Conservation (phyloP, 306 rosid species). For the Cucurbita maxima region DNA sequence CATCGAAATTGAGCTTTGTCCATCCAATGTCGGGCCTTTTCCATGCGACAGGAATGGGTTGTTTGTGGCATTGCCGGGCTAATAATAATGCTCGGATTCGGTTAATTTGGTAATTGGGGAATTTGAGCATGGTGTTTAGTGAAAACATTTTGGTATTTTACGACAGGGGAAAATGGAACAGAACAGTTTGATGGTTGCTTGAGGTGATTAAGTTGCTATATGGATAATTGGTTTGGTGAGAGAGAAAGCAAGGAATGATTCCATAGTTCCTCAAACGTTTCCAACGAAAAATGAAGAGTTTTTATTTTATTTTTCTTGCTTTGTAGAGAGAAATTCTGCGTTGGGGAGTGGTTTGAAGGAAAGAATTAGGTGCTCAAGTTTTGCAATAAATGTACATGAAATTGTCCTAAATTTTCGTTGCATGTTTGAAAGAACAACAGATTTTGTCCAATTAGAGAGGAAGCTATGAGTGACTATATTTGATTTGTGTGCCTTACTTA, state of each 20-base stretch:
- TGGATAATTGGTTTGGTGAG: not conserved
- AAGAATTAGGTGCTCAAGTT: not conserved
- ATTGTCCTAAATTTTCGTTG: too few species aligned
- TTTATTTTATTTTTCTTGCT: too few species aligned
- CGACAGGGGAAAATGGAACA: too few species aligned
- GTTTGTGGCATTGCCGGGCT: constrained; percentile 23
- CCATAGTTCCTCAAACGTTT: not conserved
- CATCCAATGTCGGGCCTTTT: constrained; percentile 51
- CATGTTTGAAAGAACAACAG: not conserved
- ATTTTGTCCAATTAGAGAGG: not conserved
- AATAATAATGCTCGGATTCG: not conserved
- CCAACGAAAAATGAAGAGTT: not conserved
- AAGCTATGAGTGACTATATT: not conserved
- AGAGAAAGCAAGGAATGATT: constrained; percentile 4
- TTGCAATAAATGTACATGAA: not conserved
- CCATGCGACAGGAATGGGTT: constrained; percentile 55
- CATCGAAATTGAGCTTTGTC: constrained; percentile 60
- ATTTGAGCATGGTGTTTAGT: constrained; percentile 20
- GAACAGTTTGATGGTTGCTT: not conserved
- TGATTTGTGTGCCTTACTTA: not conserved
- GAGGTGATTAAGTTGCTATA: not conserved
- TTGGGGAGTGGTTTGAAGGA: not conserved
- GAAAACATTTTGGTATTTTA: constrained; percentile 16
- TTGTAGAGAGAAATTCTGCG: not conserved
- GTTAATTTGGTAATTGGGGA: constrained; percentile 22